Conservation (phyloP, 2,329 filamentous ascomycete genomes). For the Trichoderma koningiopsis region DNA sequence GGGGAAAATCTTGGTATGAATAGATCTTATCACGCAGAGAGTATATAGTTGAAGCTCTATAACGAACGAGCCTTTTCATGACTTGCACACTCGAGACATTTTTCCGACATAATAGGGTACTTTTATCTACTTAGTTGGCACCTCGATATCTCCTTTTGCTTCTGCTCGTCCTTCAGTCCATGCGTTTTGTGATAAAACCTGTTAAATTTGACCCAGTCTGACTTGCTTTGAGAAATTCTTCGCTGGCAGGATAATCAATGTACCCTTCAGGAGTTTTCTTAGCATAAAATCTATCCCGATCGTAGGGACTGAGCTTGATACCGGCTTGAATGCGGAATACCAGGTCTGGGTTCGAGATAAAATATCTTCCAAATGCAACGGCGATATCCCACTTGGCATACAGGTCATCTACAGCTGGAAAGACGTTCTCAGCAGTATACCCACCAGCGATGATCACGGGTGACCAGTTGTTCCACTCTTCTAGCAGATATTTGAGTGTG, state of each 20-base stretch:
- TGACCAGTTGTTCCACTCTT: slow-evolving; percentile 23
- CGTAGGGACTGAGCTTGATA: slow-evolving; percentile 32
- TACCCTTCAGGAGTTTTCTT: slow-evolving; percentile 28
- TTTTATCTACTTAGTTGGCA: background rate
- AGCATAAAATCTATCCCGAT: slow-evolving; percentile 35
- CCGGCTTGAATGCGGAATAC: slow-evolving; percentile 35
- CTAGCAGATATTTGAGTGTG: slow-evolving; percentile 3
- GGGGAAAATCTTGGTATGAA: background rate
- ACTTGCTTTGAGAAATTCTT: background rate
- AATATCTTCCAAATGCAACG: slow-evolving; percentile 35
- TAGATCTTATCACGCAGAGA: background rate
- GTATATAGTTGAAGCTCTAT: background rate
- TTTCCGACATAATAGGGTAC: background rate
- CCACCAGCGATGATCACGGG: slow-evolving; percentile 36
- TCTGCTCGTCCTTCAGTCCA: background rate
- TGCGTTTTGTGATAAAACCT: background rate
- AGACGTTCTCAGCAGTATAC: slow-evolving; percentile 31
- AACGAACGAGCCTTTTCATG: background rate
- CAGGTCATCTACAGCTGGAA: slow-evolving; percentile 27
- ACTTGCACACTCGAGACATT: background rate
- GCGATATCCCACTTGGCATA: slow-evolving; percentile 31
- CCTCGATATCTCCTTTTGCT: background rate
- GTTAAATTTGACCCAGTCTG: background rate
- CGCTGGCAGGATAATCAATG: slow-evolving; percentile 24
- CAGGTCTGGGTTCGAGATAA: slow-evolving; percentile 37